Evolutionary conservation across 306 rosid genomes (phyloP).

Genomic region (Cucumis cinereus): DNA sequence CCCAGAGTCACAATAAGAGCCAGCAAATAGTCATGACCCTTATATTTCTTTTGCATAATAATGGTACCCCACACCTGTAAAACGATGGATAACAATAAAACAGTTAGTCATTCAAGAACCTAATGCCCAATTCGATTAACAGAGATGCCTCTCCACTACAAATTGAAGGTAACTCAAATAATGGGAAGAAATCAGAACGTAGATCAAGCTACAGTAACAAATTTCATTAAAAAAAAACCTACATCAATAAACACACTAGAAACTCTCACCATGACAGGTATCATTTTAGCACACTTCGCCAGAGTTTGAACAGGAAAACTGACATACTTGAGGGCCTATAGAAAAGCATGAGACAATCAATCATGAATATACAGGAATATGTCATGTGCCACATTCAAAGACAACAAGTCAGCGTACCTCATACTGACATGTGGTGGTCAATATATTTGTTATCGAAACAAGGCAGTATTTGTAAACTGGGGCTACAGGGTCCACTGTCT

Average conservation of each 20-base stretch:
- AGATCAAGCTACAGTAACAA: not conserved
- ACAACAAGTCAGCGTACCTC: conserved; percentile 38
- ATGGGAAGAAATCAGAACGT: not conserved
- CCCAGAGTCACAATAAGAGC: conserved; percentile 76
- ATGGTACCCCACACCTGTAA: conserved; percentile 82
- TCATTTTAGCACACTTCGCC: conserved; percentile 95
- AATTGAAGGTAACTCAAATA: not conserved
- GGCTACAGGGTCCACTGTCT: conserved; percentile 68
- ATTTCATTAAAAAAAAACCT: not conserved
- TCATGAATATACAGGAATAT: not conserved
- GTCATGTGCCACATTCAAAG: not conserved
- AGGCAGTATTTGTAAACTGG: conserved; percentile 77
- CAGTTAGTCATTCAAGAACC: not conserved
- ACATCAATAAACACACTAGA: not conserved
- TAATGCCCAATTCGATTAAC: not conserved
- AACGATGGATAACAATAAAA: conserved; percentile 7
- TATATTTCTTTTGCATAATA: conserved; percentile 86
- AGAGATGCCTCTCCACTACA: not conserved
- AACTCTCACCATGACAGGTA: conserved; percentile 86
- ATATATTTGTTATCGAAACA: conserved; percentile 68
- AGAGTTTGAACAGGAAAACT: conserved; percentile 97
- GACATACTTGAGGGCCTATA: conserved; percentile 95
- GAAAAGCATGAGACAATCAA: not conserved
- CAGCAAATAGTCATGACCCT: conserved; percentile 57
- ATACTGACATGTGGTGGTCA: conserved; percentile 92